Conservation (phyloP, 1,139 yeast genomes). For the Geotrichum restrictum region DNA sequence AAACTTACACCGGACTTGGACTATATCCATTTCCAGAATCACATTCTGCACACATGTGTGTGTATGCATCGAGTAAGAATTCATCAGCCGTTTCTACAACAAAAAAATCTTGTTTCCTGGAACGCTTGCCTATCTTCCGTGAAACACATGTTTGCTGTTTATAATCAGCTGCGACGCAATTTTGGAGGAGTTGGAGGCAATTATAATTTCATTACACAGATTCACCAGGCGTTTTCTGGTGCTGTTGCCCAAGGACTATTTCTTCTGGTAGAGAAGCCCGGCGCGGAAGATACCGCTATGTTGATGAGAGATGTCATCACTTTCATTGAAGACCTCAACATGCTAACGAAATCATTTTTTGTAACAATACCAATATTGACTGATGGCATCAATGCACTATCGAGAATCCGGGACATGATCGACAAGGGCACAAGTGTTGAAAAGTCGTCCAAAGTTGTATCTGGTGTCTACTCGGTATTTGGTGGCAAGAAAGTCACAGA, state of each 20-base stretch:
- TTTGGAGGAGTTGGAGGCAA: constrained; percentile 24
- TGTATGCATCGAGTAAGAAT: constrained; percentile 36
- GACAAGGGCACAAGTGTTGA: constrained; percentile 24
- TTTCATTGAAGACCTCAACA: constrained; percentile 30
- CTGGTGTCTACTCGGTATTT: constrained; percentile 34
- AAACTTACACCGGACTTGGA: not conserved
- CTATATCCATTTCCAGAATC: constrained; percentile 33
- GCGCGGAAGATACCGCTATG: constrained; percentile 28
- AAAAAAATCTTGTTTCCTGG: constrained; percentile 33
- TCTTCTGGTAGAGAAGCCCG: constrained; percentile 25
- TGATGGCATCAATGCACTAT: constrained; percentile 32
- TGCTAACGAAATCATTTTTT: constrained; percentile 25
- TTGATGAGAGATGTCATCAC: constrained; percentile 30
- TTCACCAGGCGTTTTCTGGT: constrained; percentile 34
- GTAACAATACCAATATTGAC: constrained; percentile 32
- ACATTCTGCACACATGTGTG: constrained; percentile 34
- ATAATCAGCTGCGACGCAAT: constrained; percentile 27
- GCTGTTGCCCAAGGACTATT: constrained; percentile 34
- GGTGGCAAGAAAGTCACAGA: constrained; percentile 36
- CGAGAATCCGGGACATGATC: constrained; percentile 27
- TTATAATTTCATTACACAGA: constrained; percentile 31
- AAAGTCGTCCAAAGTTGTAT: constrained; percentile 4
- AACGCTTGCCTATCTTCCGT: constrained; percentile 32
- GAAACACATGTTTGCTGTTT: constrained; percentile 30
- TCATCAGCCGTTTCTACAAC: constrained; percentile 31